Base-by-base conservation (phyloP, 371 early-diverging fungal genomes). In the Dentiscutata heterogama region DNA sequence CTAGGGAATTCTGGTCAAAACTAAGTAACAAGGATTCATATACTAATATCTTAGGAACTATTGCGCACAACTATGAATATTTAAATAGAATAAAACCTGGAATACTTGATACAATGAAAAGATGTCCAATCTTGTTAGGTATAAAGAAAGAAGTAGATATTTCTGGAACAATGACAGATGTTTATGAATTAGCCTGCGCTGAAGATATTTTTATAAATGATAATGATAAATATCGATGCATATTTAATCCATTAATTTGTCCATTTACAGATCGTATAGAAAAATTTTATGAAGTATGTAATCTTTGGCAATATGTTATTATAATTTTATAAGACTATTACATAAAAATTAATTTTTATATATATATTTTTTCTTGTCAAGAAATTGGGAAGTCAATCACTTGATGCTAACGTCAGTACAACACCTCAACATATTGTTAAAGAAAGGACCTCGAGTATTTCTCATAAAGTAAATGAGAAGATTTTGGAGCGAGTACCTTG, bases 131-230 rank as follows among this genome's bases (percentile, higher is more conserved):
- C 13, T 65, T 65, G n/a, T 65, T 65, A 16, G 65, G 65, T 6
- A 35, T 35, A 35, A 35, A n/a, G 20, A 65, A 65, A 20, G 8
- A 65, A 18, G n/a, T 35, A 20, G 35, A 3, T 51, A 16, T 10
- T 51, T 51, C 51, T 51, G 51, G 35, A 35, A 35, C 35, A 51
- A 51, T 16, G 16, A 2, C 35, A 35, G 35, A 35, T 35, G 35
- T 35, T 51, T 51, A 65, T 35, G 20, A 39, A 0, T 86, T 96
- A 13, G 96, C 94, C 6, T 86, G 84, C 22, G 94, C 96, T 0
- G 80, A 85, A 0, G 92, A 95, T 72, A 94, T 97, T 11, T 95
- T 91, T 83, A 86, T 97, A 54, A 91, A 93, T 25, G 96, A 97
- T 85, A 97, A 97, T 81, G 89, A 93, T 0, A 90, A 93, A 25